A percentile compares a stretch with the other conserved stretches of the same genome.
Conservation (phyloP, 352 stramenopile genomes). For the Globisporangium cederbergense region DNA sequence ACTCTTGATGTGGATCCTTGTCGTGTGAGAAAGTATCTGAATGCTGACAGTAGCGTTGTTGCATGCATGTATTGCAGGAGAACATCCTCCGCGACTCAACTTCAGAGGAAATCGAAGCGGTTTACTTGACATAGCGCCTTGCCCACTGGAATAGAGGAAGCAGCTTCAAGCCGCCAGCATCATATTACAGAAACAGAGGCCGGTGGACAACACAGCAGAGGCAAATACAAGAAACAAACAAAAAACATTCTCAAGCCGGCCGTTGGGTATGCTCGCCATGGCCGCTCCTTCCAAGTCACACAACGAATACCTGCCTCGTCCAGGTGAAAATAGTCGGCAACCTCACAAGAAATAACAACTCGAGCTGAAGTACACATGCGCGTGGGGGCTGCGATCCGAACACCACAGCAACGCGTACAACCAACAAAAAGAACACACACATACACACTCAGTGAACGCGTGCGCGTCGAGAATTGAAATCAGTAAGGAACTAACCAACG, state of each 20-base stretch:
- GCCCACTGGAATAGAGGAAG: neutral
- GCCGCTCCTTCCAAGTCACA: no score
- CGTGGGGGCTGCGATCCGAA: no score
- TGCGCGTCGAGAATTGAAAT: slow-evolving; percentile 1
- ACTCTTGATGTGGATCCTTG: slow-evolving; percentile 1
- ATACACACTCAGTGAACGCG: no score
- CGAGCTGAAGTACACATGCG: no score
- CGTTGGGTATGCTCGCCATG: no score
- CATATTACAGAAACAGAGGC: neutral
- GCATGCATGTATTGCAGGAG: slow-evolving; percentile 36
- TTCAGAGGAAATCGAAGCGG: slow-evolving; percentile 82
- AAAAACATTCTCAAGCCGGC: neutral
- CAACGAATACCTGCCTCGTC: no score
- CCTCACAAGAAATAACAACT: no score
- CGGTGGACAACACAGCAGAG: neutral
- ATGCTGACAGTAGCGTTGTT: slow-evolving; percentile 4
- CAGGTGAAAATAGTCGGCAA: no score
- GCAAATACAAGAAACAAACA: neutral
- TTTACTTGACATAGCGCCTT: slow-evolving; percentile 64
- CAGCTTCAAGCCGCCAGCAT: neutral
- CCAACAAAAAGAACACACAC: no score
- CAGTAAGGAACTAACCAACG: neutral
- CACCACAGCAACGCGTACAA: no score
- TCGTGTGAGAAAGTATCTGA: neutral
- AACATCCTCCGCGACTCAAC: slow-evolving; percentile 79